Conservation (phyloP, 2,329 filamentous ascomycete genomes). For the Ophiostoma piceae region DNA sequence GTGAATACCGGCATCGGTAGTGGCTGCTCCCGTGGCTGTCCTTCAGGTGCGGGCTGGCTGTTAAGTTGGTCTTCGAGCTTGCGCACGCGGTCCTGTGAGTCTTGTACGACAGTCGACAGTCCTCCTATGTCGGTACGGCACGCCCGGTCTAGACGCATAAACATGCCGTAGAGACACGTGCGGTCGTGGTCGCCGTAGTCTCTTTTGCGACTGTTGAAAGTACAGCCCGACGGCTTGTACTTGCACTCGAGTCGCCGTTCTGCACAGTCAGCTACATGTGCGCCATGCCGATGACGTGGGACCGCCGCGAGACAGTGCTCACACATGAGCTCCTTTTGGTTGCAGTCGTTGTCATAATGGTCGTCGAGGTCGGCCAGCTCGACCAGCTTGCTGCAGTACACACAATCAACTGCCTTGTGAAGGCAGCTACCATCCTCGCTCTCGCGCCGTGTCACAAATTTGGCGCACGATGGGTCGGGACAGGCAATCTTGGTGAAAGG, state of each 20-base stretch:
- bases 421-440: constrained; percentile 45
- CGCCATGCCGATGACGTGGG: constrained; percentile 41
- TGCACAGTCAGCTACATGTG: constrained; percentile 46
- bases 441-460: constrained; percentile 47
- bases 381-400: constrained; percentile 49
- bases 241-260: constrained; percentile 41
- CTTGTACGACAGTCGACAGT: constrained; percentile 24
- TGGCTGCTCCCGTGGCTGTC: background rate
- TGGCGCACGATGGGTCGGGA: constrained; percentile 47
- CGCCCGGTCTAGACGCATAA: constrained; percentile 24
- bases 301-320: constrained; percentile 44
- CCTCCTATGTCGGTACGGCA: constrained; percentile 25
- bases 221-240: constrained; percentile 48
- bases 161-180: constrained; percentile 47
- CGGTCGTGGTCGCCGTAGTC: constrained; percentile 43
- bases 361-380: constrained; percentile 45
- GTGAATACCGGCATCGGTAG: constrained; percentile 1
- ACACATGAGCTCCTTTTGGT: constrained; percentile 46
- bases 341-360: constrained; percentile 43
- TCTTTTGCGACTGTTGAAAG: constrained; percentile 37
- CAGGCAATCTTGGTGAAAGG: constrained; percentile 53
- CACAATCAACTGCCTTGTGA: constrained; percentile 48
- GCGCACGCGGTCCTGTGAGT: constrained; percentile 25
- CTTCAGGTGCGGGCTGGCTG: background rate
- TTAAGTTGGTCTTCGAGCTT: constrained; percentile 24